phyloP scores from a whole-genome alignment of 768 basidiomycete genomes.

The Jaapia argillacea region DNA sequence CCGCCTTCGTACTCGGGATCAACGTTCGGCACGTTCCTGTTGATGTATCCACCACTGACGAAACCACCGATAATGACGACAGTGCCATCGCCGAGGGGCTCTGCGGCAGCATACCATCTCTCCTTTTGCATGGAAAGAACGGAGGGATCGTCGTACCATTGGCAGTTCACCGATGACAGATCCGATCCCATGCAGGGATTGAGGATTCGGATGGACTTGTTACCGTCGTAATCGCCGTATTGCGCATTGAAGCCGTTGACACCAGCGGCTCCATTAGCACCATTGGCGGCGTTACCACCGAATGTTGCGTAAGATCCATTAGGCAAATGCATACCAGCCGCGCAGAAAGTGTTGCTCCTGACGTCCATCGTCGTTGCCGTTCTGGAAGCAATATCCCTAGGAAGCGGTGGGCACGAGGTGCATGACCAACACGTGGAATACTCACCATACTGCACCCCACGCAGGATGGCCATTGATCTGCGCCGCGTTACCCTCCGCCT shows the following conservation, averaged over 20 bases:
- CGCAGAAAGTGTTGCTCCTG: conserved; percentile 66
- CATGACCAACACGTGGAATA: not conserved
- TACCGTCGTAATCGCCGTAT: conserved; percentile 78
- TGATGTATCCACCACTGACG: conserved; percentile 69
- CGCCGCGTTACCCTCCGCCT: conserved; percentile 69
- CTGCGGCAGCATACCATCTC: conserved; percentile 76
- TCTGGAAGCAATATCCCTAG: conserved; percentile 51
- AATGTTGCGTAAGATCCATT: conserved; percentile 70
- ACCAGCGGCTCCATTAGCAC: conserved; percentile 47
- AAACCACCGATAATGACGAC: conserved; percentile 79
- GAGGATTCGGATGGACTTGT: conserved; percentile 72
- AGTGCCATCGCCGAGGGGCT: conserved; percentile 66
- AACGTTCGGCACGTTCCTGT: conserved; percentile 59
- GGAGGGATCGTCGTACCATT: conserved; percentile 64
- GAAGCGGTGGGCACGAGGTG: not conserved
- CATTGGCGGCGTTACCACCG: conserved; percentile 69
- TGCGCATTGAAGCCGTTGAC: conserved; percentile 48
- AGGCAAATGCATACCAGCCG: conserved; percentile 75
- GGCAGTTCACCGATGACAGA: conserved; percentile 36
- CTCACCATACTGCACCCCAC: conserved; percentile 65
- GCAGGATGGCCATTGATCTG: conserved; percentile 62
- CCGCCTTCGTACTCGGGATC: conserved; percentile 57
- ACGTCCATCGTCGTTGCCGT: conserved; percentile 61
- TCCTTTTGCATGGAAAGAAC: conserved; percentile 54
- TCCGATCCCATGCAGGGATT: conserved; percentile 51